Conservation (phyloP, 2,329 filamentous ascomycete genomes). For the Pestalotiopsis sp. region DNA sequence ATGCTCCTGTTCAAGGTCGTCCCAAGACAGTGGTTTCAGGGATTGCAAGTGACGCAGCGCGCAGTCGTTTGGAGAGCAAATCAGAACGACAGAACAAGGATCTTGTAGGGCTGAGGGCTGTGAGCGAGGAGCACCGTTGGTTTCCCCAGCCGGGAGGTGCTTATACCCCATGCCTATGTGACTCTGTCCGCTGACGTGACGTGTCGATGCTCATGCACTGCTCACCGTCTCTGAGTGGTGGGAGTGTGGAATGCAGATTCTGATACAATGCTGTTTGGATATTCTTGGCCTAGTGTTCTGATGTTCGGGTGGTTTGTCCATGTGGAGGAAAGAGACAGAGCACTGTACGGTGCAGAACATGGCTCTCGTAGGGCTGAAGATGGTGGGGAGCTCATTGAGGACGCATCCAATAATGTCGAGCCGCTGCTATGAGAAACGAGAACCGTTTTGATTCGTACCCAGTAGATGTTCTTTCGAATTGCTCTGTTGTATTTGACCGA, state of each 20-base stretch:
- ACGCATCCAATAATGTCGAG: not conserved
- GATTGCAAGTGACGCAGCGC: not conserved
- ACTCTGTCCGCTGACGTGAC: not conserved
- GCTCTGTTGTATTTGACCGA: not conserved
- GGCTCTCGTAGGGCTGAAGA: constrained; percentile 18
- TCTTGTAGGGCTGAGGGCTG: constrained; percentile 8
- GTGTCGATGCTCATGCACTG: constrained; percentile 5
- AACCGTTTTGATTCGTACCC: not conserved
- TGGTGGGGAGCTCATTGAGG: constrained; percentile 8
- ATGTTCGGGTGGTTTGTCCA: not conserved
- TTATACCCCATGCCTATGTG: not conserved
- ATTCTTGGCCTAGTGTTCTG: not conserved
- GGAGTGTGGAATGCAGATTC: not conserved
- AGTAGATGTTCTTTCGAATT: not conserved
- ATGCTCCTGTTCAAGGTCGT: not conserved
- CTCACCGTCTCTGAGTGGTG: not conserved
- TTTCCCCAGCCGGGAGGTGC: not conserved
- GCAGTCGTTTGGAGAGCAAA: not conserved
- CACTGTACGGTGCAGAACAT: constrained; percentile 8
- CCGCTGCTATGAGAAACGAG: constrained; percentile 3
- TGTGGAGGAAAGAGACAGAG: not conserved
- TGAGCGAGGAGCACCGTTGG: not conserved
- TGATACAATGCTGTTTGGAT: constrained; percentile 1
- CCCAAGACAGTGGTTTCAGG: constrained; percentile 1
- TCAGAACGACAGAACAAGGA: constrained; percentile 7